Conservation (phyloP, 2,329 filamentous ascomycete genomes). For the Trichoderma koningii region DNA sequence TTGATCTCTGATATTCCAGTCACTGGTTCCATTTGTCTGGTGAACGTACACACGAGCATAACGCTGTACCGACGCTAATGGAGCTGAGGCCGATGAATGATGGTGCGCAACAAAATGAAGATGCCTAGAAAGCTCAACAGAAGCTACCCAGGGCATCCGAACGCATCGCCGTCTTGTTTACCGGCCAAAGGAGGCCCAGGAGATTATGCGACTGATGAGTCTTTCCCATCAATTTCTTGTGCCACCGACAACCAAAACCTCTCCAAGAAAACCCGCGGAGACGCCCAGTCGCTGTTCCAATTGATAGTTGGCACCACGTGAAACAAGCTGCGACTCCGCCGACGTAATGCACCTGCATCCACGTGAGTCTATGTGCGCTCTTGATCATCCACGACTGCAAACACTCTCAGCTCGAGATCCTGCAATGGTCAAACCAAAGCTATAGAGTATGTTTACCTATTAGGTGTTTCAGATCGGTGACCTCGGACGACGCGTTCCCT, state of each 20-base stretch:
- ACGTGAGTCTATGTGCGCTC: slow-evolving; percentile 16
- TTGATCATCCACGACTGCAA: background rate
- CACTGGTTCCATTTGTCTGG: too few relatives aligned
- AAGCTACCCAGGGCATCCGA: background rate
- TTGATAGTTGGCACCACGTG: slow-evolving; percentile 19
- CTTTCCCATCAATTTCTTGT: background rate
- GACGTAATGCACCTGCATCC: slow-evolving; percentile 20
- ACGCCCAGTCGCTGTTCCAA: background rate
- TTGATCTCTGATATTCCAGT: too few relatives aligned
- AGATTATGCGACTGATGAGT: background rate
- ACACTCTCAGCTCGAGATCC: background rate
- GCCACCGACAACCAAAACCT: background rate
- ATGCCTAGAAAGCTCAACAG: background rate
- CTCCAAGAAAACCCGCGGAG: slow-evolving; percentile 16
- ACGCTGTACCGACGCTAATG: background rate
- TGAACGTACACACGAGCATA: too few relatives aligned
- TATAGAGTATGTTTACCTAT: background rate
- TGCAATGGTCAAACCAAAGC: background rate
- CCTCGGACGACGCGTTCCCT: too few relatives aligned
- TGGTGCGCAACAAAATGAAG: background rate
- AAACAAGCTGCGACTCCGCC: slow-evolving; percentile 12
- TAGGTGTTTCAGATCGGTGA: too few relatives aligned
- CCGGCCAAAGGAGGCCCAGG: background rate
- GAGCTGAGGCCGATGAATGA: background rate
- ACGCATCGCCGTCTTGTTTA: too few relatives aligned